These are phyloP conservation scores for Amoebophrya sp. DNA, from an alignment of 169 alveolate species.

Conservation along the genomic window DNA sequence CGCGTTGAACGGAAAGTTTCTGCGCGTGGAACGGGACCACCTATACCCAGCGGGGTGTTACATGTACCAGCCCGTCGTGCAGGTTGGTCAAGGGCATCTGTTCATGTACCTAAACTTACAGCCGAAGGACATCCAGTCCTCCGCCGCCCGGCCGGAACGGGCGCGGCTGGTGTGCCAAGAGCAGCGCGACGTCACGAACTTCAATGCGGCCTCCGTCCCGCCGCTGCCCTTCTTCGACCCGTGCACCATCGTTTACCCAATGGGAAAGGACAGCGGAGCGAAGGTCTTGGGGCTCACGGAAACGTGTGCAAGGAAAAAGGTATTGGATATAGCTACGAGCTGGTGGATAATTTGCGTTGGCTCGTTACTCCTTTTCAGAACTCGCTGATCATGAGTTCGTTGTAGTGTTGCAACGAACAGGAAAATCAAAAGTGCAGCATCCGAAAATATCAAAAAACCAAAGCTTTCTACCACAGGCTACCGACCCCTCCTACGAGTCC, in stretches of 20 bases:
- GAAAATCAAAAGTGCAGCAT: too few relatives aligned
- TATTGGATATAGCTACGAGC: too few relatives aligned
- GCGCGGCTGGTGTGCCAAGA: neutral
- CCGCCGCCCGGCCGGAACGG: neutral
- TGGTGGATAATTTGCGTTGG: too few relatives aligned
- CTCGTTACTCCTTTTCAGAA: too few relatives aligned
- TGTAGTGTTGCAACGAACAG: too few relatives aligned
- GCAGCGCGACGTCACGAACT: neutral
- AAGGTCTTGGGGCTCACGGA: neutral
- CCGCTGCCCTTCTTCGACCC: neutral
- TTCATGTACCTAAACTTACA: neutral
- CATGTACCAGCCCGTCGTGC: neutral
- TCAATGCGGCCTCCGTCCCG: neutral
- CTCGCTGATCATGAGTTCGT: too few relatives aligned
- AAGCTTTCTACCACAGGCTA: too few relatives aligned
- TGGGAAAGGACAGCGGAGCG: neutral
- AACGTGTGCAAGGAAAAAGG: neutral
- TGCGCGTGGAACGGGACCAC: neutral
- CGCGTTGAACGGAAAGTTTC: neutral
- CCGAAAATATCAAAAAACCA: too few relatives aligned
- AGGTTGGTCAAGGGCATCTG: neutral
- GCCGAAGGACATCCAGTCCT: neutral
- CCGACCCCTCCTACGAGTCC: too few relatives aligned
- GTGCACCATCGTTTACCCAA: neutral
- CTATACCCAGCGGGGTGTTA: neutral